Percentiles rank a stretch among this genome's conserved stretches.
Evolutionary conservation across 2,329 filamentous ascomycete genomes (phyloP).

Genomic region (Exserohilum rostratum): DNA sequence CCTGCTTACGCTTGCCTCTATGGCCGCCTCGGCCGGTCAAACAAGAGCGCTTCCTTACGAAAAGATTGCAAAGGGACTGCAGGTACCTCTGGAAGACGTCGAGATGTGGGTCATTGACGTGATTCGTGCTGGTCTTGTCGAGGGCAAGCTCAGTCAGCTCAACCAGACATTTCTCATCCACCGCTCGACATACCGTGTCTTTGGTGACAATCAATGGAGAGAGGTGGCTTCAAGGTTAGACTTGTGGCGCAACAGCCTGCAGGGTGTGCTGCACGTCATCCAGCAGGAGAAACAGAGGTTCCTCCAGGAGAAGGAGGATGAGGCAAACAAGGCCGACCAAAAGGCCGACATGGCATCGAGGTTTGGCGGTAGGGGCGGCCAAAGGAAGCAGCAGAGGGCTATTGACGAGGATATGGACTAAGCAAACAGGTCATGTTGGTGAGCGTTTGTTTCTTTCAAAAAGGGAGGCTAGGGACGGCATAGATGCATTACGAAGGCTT

Average conservation of each 20-base stretch:
- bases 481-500: constrained; percentile 36
- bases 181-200: constrained; percentile 94
- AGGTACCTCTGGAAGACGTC: constrained; percentile 81
- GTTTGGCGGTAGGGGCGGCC: constrained; percentile 31
- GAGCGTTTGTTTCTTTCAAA: constrained; percentile 25
- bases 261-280: constrained; percentile 78
- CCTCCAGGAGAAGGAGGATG: constrained; percentile 76
- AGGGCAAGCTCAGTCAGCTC: constrained; percentile 94
- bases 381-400: constrained; percentile 39
- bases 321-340: constrained; percentile 72
- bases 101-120: constrained; percentile 99
- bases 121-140: constrained; percentile 91
- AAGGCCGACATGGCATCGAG: constrained; percentile 57
- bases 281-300: constrained; percentile 81
- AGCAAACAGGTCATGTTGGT: constrained; percentile 14
- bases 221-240: constrained; percentile 90
- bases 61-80: constrained; percentile 81
- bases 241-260: constrained; percentile 85
- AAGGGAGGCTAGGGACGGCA: constrained; percentile 30
- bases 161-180: constrained; percentile 94
- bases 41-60: constrained; percentile 88
- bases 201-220: constrained; percentile 97
- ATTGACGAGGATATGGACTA: constrained; percentile 47
- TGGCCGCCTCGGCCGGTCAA: constrained; percentile 77
- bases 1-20: constrained; percentile 86